phyloP scores from a whole-genome alignment of 306 rosid species.

The Cucurbita pepo region DNA sequence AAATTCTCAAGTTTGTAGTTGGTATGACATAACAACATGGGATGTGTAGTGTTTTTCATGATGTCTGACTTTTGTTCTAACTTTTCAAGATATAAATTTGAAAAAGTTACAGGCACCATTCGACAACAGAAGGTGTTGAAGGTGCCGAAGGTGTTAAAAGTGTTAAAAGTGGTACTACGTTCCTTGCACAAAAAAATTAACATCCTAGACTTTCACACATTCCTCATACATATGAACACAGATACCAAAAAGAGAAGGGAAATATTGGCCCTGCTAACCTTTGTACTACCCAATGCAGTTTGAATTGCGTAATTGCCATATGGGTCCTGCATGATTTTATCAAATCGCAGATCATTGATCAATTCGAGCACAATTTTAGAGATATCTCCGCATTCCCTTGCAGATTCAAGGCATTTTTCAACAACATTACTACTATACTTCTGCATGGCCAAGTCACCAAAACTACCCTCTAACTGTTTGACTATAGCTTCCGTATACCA shows the following conservation, averaged over 20 bases:
- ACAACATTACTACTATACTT: constrained; percentile 47
- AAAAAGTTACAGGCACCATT: background rate
- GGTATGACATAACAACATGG: background rate
- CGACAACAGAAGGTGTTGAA: background rate
- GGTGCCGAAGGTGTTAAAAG: background rate
- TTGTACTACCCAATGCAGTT: constrained; percentile 23
- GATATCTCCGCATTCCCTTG: constrained; percentile 7
- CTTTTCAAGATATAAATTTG: background rate
- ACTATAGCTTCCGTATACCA: constrained; percentile 25
- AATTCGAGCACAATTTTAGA: constrained; percentile 20
- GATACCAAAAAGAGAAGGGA: background rate
- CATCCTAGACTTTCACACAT: background rate
- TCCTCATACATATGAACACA: background rate
- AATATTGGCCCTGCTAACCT: constrained; percentile 17
- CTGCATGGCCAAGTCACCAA: constrained; percentile 32
- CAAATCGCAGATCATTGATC: constrained; percentile 17
- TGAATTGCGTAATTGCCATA: constrained; percentile 42
- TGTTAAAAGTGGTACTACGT: background rate
- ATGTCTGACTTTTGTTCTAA: background rate
- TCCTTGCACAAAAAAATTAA: background rate
- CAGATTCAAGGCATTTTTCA: constrained; percentile 27
- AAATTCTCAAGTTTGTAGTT: too few species aligned
- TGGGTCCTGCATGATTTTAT: constrained; percentile 43
- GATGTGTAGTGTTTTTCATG: background rate
- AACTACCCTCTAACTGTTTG: constrained; percentile 30